These are phyloP conservation scores for Daldinia bambusicola DNA, from an alignment of 495 filamentous ascomycete species.

Conservation along the genomic window DNA sequence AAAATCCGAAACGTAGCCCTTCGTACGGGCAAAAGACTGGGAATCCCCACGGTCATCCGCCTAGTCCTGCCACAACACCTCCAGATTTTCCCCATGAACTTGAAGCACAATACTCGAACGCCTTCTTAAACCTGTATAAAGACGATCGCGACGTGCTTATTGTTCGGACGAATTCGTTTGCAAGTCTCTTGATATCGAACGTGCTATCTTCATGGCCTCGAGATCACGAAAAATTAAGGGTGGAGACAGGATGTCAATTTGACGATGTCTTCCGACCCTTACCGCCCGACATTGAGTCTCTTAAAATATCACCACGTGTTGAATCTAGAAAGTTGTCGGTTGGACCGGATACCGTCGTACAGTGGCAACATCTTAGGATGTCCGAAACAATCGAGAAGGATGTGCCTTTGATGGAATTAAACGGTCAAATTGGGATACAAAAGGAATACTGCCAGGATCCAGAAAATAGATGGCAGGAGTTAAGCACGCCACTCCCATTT, in stretches of 20 bases:
- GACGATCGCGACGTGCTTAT: slow-evolving; percentile 64
- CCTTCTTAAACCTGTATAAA: slow-evolving; percentile 77
- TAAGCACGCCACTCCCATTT: slow-evolving; percentile 83
- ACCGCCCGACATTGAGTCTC: slow-evolving; percentile 52
- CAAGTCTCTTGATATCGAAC: slow-evolving; percentile 72
- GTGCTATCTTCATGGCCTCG: slow-evolving; percentile 77
- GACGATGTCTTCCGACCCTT: slow-evolving; percentile 63
- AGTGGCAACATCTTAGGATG: slow-evolving; percentile 76
- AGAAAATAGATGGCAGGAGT: slow-evolving; percentile 76
- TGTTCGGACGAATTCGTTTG: slow-evolving; percentile 72
- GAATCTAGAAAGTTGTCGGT: slow-evolving; percentile 59
- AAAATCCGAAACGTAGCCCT: slow-evolving; percentile 65
- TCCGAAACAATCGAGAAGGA: slow-evolving; percentile 67
- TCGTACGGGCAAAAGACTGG: slow-evolving; percentile 55
- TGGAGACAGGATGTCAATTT: slow-evolving; percentile 56
- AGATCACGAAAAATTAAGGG: slow-evolving; percentile 63
- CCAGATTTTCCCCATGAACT: slow-evolving; percentile 65
- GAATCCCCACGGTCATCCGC: slow-evolving; percentile 58
- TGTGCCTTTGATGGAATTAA: slow-evolving; percentile 83
- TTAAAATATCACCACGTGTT: slow-evolving; percentile 49
- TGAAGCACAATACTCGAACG: slow-evolving; percentile 73
- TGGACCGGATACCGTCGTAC: slow-evolving; percentile 57
- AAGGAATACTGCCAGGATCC: slow-evolving; percentile 78
- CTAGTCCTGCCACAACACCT: slow-evolving; percentile 65
- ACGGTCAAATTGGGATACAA: slow-evolving; percentile 83